Base-by-base conservation (phyloP, 2,329 filamentous ascomycete genomes). In the Alternaria panax region DNA sequence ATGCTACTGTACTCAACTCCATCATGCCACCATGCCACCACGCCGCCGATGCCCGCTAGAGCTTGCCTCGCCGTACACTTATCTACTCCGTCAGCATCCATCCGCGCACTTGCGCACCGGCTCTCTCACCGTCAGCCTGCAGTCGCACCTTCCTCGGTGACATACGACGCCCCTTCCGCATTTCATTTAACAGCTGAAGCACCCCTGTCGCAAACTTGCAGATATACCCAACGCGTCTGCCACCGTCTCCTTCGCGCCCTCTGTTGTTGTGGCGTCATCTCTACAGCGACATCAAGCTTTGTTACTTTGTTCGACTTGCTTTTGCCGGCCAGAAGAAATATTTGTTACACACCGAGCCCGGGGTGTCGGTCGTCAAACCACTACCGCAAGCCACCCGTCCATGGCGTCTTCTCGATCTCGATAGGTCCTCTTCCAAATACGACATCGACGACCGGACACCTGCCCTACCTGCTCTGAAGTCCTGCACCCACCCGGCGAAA, bases 341-440 rank as follows among this genome's bases (percentile, higher is more conserved):
- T 36, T 32, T 54, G 53, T 47, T 28, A 46, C 64, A 47, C 55
- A 46, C 32, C 16, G 32, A 53, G 40, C 42, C 47, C 52, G 40
- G 25, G 54, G 51, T 28, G 54, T 57, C 54, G 58, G 55, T 58
- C 61, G 60, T 57, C 59, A 58, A 62, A 56, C 59, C 53, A 54
- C 56, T 59, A 55, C 58, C 43, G 46, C 60, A 60, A 54, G 62
- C 62, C 59, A 66, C 64, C 51, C 56, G 50, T 59, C 24, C 27
- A 40, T 52, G 51, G 54, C 51, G 47, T 50, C 20, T 34, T 34
- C 30, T 48, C 45, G 20, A 25, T 40, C 46, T 24, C 59, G 30
- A 58, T 54, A 59, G 47, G 46, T 62, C 47, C 42, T 16, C 45
- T 36, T 53, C 43, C 50, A 53, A 40, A 38, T 56, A 59, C 58